Conservation (phyloP, 257 asterid genomes). For the Solanum bulbocastanum region DNA sequence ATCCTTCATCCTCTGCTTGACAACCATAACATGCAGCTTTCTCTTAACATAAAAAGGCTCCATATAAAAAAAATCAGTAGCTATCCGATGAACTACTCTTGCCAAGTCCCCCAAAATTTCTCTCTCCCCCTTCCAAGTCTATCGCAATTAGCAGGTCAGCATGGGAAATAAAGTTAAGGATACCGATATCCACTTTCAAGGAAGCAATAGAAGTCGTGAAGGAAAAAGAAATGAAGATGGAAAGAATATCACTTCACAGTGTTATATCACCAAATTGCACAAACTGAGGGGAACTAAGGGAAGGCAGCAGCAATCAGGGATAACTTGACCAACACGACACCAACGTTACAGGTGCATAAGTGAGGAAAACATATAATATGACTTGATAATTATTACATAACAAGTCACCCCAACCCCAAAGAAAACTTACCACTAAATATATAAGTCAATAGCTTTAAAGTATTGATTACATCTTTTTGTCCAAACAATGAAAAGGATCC, state of each 20-base stretch:
- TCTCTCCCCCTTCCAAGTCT: not conserved
- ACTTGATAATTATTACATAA: not conserved
- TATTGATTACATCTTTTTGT: not conserved
- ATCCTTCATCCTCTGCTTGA: not conserved
- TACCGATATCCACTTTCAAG: not conserved
- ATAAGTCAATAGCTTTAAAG: not conserved
- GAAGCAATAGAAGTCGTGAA: not conserved
- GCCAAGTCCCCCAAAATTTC: not conserved
- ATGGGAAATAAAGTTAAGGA: not conserved
- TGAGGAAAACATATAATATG: not conserved
- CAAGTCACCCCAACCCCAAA: not conserved
- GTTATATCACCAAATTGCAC: not conserved
- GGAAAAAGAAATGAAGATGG: not conserved
- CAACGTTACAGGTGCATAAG: not conserved
- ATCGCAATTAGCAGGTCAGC: not conserved
- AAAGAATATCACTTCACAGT: not conserved
- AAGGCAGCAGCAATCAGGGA: not conserved
- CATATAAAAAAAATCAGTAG: not conserved
- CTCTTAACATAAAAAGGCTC: not conserved
- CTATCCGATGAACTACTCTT: not conserved
- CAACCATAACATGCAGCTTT: not conserved
- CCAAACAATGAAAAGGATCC: not conserved
- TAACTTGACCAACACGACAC: not conserved
- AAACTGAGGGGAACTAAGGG: not conserved
- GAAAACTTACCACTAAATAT: not conserved